Percentiles rank a stretch among this genome's conserved stretches.
Conservation (phyloP, 768 basidiomycete genomes). For the Holtermannia corniformis region DNA sequence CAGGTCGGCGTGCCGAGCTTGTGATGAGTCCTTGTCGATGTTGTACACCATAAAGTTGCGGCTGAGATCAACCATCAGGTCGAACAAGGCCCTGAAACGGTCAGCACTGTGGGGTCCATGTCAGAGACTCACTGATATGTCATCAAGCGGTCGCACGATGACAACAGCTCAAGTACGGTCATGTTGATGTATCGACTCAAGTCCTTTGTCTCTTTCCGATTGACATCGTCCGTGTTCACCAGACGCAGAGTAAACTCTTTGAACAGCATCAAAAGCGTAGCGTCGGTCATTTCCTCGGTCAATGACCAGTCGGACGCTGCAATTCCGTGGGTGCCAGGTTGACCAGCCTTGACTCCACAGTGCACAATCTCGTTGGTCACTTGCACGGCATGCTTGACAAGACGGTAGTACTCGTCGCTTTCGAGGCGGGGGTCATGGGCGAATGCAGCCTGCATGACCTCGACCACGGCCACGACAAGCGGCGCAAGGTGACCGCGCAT, state of each 20-base stretch:
- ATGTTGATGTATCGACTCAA: conserved; percentile 95
- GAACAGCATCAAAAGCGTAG: conserved; percentile 73
- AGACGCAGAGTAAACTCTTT: conserved; percentile 85
- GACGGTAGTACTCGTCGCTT: conserved; percentile 70
- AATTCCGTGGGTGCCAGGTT: conserved; percentile 44
- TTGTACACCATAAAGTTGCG: conserved; percentile 35
- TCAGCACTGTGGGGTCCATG: neutral
- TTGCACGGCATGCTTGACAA: conserved; percentile 96
- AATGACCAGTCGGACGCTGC: conserved; percentile 80
- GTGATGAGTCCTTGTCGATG: conserved; percentile 63
- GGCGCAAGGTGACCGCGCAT: conserved; percentile 65
- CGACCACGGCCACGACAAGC: conserved; percentile 77
- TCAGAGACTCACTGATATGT: conserved; percentile 64
- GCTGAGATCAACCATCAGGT: conserved; percentile 68
- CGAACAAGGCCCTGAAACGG: conserved; percentile 59
- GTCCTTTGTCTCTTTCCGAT: conserved; percentile 72
- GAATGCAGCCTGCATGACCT: conserved; percentile 87
- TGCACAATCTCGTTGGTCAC: conserved; percentile 54
- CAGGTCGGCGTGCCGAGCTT: conserved; percentile 81
- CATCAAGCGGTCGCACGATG: conserved; percentile 77
- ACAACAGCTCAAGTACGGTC: conserved; percentile 88
- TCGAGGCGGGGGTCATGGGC: conserved; percentile 66
- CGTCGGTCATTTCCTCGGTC: conserved; percentile 75
- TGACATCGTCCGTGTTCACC: conserved; percentile 79
- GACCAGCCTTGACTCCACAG: neutral